These are phyloP conservation scores for Coffea humblotiana DNA, from an alignment of 305 asterid species.

Conservation along the genomic window DNA sequence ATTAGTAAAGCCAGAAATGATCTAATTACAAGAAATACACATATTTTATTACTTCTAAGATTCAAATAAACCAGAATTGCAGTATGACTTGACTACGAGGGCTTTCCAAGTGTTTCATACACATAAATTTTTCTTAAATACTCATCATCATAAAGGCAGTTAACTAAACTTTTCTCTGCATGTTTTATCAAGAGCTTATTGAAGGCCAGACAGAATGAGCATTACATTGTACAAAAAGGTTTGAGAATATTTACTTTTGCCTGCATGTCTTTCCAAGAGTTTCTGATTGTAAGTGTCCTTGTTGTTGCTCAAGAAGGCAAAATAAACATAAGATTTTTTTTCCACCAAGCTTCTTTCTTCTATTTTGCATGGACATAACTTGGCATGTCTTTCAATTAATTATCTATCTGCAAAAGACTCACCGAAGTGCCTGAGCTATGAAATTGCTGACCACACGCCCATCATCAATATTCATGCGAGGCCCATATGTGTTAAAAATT, in stretches of 20 bases:
- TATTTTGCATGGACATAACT: not conserved
- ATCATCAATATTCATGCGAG: conserved; percentile 53
- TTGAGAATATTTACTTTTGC: too few relatives aligned
- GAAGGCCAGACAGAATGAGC: not conserved
- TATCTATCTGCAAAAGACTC: not conserved
- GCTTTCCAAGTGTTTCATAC: not conserved
- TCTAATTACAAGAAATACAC: not conserved
- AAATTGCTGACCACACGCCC: conserved; percentile 45
- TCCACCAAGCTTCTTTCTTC: not conserved
- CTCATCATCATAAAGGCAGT: not conserved
- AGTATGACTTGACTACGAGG: not conserved
- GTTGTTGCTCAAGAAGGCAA: not conserved
- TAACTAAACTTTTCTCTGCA: not conserved
- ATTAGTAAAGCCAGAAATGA: not conserved
- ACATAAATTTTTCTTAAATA: not conserved
- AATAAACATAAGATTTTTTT: not conserved
- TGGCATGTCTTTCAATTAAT: not conserved
- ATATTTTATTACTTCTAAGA: not conserved
- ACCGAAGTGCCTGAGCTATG: conserved; percentile 41
- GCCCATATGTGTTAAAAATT: conserved; percentile 72
- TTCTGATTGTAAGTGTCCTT: not conserved
- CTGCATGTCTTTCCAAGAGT: too few relatives aligned
- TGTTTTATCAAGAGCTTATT: not conserved
- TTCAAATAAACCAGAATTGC: not conserved
- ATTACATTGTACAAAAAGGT: not conserved